These are phyloP conservation scores for Colletotrichum sansevieriae DNA, from an alignment of 2,329 filamentous ascomycete genomes.

Conservation along the genomic window DNA sequence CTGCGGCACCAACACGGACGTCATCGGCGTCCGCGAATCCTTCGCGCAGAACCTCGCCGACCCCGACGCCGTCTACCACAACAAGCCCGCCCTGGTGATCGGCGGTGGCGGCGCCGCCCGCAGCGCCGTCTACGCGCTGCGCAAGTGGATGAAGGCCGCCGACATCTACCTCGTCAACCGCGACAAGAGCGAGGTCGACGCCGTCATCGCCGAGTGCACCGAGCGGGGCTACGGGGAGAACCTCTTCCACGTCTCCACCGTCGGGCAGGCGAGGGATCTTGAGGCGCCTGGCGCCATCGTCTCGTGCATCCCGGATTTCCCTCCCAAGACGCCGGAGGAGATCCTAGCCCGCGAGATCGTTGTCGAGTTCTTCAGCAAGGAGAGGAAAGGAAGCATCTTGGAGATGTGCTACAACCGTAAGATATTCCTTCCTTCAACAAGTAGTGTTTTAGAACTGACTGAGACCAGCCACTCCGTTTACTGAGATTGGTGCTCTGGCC, in stretches of 20 bases:
- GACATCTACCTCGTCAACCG: constrained; percentile 84
- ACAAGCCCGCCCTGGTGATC: constrained; percentile 77
- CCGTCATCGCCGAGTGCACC: constrained; percentile 74
- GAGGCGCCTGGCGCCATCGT: constrained; percentile 76
- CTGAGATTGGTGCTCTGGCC: constrained; percentile 73
- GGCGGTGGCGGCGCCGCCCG: constrained; percentile 85
- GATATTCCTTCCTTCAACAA: too few relatives aligned
- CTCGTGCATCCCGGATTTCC: constrained; percentile 81
- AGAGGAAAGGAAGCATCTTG: constrained; percentile 75
- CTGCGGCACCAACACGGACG: constrained; percentile 86
- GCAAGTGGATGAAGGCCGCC: constrained; percentile 75
- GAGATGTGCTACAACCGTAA: constrained; percentile 86
- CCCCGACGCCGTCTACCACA: constrained; percentile 63
- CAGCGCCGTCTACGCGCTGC: constrained; percentile 80
- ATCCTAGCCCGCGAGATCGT: constrained; percentile 68
- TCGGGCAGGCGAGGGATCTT: constrained; percentile 70
- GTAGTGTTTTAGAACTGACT: too few relatives aligned
- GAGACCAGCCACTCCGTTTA: constrained; percentile 68
- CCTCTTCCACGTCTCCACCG: constrained; percentile 71
- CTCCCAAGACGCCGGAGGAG: constrained; percentile 76
- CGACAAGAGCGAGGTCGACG: constrained; percentile 74
- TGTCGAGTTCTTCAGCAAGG: constrained; percentile 60
- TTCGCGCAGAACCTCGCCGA: constrained; percentile 69
- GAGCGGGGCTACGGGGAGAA: constrained; percentile 69
- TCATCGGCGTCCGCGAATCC: constrained; percentile 80